A percentile compares a stretch with the other conserved stretches of the same genome.
Evolutionary conservation across 257 asterid genomes (phyloP).

Genomic region (Rhazya stricta): DNA sequence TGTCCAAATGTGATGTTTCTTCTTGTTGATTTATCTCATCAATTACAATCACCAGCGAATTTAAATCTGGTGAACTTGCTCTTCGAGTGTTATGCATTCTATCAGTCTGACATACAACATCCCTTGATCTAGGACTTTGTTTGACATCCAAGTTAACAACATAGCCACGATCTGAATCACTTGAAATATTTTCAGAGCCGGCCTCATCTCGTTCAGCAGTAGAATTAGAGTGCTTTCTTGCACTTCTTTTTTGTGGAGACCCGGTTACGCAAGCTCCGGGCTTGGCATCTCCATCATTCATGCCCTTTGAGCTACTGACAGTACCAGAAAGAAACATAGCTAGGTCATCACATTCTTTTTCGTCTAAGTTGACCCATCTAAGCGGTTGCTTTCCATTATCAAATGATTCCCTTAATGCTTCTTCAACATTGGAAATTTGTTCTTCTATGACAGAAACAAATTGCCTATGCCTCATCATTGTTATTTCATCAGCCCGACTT

Average conservation of each 20-base stretch:
- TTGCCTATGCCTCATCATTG: slow-evolving; percentile 62
- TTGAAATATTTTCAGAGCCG: slow-evolving; percentile 24
- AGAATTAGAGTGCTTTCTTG: slow-evolving; percentile 20
- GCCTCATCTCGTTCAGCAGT: slow-evolving; percentile 22
- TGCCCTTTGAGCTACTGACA: slow-evolving; percentile 26
- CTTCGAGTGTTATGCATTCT: slow-evolving; percentile 23
- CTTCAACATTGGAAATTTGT: slow-evolving; percentile 63
- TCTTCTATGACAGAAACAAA: slow-evolving; percentile 62
- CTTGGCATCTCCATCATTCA: slow-evolving; percentile 28
- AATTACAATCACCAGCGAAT: slow-evolving; percentile 53
- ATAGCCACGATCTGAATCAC: slow-evolving; percentile 18
- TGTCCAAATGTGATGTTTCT: slow-evolving; percentile 18
- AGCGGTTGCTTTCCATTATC: slow-evolving; percentile 53
- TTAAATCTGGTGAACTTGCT: slow-evolving; percentile 26
- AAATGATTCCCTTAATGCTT: slow-evolving; percentile 50
- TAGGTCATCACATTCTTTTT: slow-evolving; percentile 67
- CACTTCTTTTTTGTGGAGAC: slow-evolving; percentile 27
- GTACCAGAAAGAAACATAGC: slow-evolving; percentile 75
- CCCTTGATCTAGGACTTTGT: slow-evolving; percentile 23
- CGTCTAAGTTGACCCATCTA: slow-evolving; percentile 70
- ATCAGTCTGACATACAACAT: slow-evolving; percentile 35
- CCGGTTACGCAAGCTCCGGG: slow-evolving; percentile 20
- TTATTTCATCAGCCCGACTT: slow-evolving; percentile 52
- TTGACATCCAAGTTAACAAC: slow-evolving; percentile 27
- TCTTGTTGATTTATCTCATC: slow-evolving; percentile 35